phyloP scores from a whole-genome alignment of 306 rosid species.

The Prosopis cineraria region DNA sequence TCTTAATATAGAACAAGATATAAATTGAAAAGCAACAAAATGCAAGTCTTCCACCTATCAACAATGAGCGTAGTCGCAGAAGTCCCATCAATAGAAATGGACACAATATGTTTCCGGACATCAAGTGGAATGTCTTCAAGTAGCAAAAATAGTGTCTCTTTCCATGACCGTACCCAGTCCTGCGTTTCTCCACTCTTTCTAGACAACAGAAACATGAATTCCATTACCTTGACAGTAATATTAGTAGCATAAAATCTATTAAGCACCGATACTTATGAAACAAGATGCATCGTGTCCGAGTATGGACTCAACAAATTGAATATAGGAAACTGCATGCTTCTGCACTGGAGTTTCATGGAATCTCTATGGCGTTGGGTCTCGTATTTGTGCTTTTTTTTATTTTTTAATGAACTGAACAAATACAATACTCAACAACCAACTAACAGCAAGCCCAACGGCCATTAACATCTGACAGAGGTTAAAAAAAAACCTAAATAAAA shows the following conservation, averaged over 20 bases:
- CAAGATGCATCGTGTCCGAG: background rate
- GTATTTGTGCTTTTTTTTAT: background rate
- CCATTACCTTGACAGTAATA: slow-evolving; percentile 26
- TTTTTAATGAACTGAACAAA: background rate
- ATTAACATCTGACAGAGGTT: background rate
- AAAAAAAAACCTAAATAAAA: background rate
- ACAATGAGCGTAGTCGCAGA: slow-evolving; percentile 92
- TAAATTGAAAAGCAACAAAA: slow-evolving; percentile 26
- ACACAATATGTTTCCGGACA: slow-evolving; percentile 56
- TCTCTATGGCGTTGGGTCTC: background rate
- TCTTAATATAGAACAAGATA: slow-evolving; percentile 15
- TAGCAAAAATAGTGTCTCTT: slow-evolving; percentile 67
- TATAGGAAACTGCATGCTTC: background rate
- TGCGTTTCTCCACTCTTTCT: slow-evolving; percentile 73
- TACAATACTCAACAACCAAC: background rate
- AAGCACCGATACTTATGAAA: background rate
- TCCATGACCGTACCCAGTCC: slow-evolving; percentile 84
- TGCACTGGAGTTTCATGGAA: background rate
- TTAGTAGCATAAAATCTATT: background rate
- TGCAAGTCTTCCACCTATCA: slow-evolving; percentile 55
- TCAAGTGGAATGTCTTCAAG: slow-evolving; percentile 70
- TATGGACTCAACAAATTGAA: background rate
- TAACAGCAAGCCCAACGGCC: background rate
- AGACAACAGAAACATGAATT: slow-evolving; percentile 55
- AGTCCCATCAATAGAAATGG: slow-evolving; percentile 91